A percentile compares a stretch with the other conserved stretches of the same genome.
These are phyloP conservation scores for Bromus sterilis DNA, from an alignment of 176 grass and related monocot genomes.

Conservation along the genomic window DNA sequence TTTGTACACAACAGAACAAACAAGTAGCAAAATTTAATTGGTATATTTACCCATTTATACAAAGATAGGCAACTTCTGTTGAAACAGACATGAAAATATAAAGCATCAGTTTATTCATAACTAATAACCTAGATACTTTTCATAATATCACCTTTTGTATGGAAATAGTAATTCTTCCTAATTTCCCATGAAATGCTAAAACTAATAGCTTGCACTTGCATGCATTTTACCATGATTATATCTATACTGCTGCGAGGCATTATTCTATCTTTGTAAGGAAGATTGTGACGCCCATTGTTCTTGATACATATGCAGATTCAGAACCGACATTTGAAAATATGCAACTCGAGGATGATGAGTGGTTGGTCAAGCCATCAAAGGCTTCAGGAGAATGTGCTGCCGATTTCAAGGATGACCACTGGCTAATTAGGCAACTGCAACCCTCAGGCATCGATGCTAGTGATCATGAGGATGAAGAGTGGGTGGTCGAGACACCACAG, in stretches of 20 bases:
- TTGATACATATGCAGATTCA: constrained; percentile 24
- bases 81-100: not conserved
- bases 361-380: constrained; percentile 31
- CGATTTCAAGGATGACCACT: constrained; percentile 25
- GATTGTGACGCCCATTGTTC: not conserved
- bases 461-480: constrained; percentile 22
- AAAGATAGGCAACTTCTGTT: not conserved
- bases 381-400: not conserved
- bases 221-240: not conserved
- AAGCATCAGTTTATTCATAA: not conserved
- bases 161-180: not conserved
- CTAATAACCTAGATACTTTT: not conserved
- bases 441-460: not conserved
- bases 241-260: not conserved
- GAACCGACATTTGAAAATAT: constrained; percentile 24
- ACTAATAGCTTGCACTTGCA: not conserved
- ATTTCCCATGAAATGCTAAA: not conserved
- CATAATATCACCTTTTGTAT: not conserved
- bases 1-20: not conserved
- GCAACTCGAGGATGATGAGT: constrained; percentile 41
- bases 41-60: not conserved
- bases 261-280: not conserved
- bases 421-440: constrained; percentile 17
- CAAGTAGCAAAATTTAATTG: not conserved
- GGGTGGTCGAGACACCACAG: constrained; percentile 26